Percentiles rank a stretch among this genome's conserved stretches.
These are phyloP conservation scores for Rhodomyrtus psidioides DNA, from an alignment of 441 rosid genomes.

Conservation along the genomic window DNA sequence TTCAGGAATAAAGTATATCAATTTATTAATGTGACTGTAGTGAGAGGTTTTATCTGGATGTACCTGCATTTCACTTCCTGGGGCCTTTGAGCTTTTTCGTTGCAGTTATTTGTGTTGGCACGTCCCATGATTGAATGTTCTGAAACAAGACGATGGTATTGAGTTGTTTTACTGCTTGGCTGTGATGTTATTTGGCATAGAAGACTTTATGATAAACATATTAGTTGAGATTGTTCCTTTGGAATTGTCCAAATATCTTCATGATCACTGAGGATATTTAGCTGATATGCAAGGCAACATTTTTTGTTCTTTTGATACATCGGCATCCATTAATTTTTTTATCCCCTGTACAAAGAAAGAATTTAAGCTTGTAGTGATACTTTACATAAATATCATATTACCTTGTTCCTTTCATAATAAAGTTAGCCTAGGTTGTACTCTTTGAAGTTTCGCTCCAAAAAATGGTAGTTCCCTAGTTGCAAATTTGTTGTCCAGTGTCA, in stretches of 20 bases:
- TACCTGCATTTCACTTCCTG: not conserved
- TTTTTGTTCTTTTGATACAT: not conserved
- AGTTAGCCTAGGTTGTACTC: not conserved
- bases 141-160: not conserved
- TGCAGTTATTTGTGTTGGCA: not conserved
- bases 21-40: not conserved
- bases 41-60: not conserved
- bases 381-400: not conserved
- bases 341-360: not conserved
- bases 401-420: not conserved
- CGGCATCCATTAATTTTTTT: not conserved
- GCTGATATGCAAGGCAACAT: not conserved
- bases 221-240: not conserved
- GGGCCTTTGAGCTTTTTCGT: not conserved
- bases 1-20: not conserved
- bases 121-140: not conserved
- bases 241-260: not conserved
- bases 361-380: not conserved
- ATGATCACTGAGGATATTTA: not conserved
- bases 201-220: not conserved
- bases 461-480: not conserved
- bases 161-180: not conserved
- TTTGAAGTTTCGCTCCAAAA: not conserved
- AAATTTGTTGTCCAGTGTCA: not conserved
- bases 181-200: not conserved